phyloP scores from a whole-genome alignment of 495 filamentous ascomycete genomes.

The Clohesyomyces aquaticus region DNA sequence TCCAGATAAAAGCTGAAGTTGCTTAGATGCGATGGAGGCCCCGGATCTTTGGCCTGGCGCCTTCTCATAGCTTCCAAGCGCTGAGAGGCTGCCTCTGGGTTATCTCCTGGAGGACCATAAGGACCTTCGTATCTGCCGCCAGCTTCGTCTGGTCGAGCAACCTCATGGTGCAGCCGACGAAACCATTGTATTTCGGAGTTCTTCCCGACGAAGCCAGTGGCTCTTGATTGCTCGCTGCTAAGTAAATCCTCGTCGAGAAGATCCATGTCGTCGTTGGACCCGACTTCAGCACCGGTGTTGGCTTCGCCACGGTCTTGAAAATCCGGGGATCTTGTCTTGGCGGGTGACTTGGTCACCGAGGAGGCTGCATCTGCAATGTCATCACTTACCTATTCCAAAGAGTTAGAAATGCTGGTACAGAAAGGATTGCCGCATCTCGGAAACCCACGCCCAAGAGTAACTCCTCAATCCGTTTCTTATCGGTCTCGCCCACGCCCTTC shows the following conservation, averaged over 20 bases:
- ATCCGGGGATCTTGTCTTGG: conserved; percentile 22
- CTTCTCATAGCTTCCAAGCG: conserved; percentile 39
- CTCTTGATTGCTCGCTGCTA: conserved; percentile 51
- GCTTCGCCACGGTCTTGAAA: conserved; percentile 49
- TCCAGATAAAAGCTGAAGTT: conserved; percentile 58
- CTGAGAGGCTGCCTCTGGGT: conserved; percentile 11
- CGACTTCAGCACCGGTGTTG: conserved; percentile 56
- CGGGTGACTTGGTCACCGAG: background rate
- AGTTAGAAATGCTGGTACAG: background rate
- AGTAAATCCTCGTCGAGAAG: conserved; percentile 65
- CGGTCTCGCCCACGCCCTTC: background rate
- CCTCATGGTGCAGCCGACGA: conserved; percentile 48
- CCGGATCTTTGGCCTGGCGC: conserved; percentile 27
- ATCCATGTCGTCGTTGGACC: conserved; percentile 65
- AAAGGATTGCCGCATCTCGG: background rate
- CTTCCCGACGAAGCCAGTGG: conserved; percentile 63
- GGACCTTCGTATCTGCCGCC: background rate
- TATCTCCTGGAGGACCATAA: conserved; percentile 32
- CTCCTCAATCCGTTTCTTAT: conserved; percentile 21
- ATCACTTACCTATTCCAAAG: conserved; percentile 1
- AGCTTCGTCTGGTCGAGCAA: conserved; percentile 11
- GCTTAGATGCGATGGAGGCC: conserved; percentile 8
- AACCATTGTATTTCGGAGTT: conserved; percentile 66
- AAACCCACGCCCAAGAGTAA: conserved; percentile 31
- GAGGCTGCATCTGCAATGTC: conserved; percentile 18